Evolutionary conservation across 306 rosid genomes (phyloP).

Genomic region (Elaeagnus macrophylla): DNA sequence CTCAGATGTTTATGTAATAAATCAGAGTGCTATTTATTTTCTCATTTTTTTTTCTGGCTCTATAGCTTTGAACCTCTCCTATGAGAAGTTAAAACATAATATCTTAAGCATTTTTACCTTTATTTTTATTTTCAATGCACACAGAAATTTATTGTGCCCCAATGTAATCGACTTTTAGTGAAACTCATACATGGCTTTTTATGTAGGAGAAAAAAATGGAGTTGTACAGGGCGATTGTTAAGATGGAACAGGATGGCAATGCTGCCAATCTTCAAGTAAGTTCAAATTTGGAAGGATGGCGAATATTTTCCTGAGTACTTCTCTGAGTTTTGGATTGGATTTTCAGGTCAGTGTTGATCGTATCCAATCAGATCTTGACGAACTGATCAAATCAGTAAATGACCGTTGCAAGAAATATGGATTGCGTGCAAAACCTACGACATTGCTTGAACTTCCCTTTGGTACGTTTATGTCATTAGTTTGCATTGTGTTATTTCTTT

Average conservation of each 20-base stretch:
- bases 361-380: slow-evolving; percentile 71
- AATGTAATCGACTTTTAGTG: slow-evolving; percentile 3
- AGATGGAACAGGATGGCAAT: slow-evolving; percentile 70
- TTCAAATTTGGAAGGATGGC: slow-evolving; percentile 14
- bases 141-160: not conserved
- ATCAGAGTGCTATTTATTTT: too few relatives aligned
- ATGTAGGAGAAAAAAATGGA: slow-evolving; percentile 88
- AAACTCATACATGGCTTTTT: slow-evolving; percentile 10
- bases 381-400: slow-evolving; percentile 68
- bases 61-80: too few relatives aligned
- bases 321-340: slow-evolving; percentile 22
- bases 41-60: too few relatives aligned
- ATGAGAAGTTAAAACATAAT: not conserved
- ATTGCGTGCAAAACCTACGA: slow-evolving; percentile 68
- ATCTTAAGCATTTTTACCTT: not conserved
- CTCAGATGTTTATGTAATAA: not conserved
- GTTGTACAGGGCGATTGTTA: slow-evolving; percentile 70
- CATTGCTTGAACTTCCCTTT: slow-evolving; percentile 85
- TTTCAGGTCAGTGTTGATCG: slow-evolving; percentile 64
- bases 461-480: slow-evolving; percentile 42
- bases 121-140: not conserved
- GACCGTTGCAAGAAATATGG: slow-evolving; percentile 93
- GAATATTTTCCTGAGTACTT: slow-evolving; percentile 14
- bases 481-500: not conserved
- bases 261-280: slow-evolving; percentile 53